Evolutionary conservation across 176 grass and related monocot genomes (phyloP), one percentile per base, ranked within the genome.

Genomic region (Rhynchospora pubera): DNA sequence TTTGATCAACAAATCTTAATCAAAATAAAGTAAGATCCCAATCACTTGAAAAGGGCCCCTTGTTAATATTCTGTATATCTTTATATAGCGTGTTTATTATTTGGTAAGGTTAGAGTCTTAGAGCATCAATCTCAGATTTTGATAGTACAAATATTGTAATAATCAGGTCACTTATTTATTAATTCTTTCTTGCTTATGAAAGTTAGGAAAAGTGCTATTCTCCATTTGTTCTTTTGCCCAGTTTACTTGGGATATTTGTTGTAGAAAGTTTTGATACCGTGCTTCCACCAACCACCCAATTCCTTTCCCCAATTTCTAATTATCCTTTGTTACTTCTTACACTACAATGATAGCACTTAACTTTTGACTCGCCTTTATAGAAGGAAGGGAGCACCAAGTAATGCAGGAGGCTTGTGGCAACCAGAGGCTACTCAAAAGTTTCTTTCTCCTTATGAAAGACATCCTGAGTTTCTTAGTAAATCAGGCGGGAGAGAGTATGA

Each of bases 391-490:
- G 81, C 47, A n/a, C 9, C 63, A 57, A 83, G 53, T 83, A 83
- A 57, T 55, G 51, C 24, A 81, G 79, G 79, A 82, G 61, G 60
- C 79, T 80, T 80, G 58, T 85, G 83, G 77, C 71, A 88, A 59
- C 86, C 18, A 67, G 88, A 26, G 77, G 30, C 65, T 87, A 86
- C 18, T 77, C 85, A 88, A 90, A 82, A 81, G 43, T 60, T 64
- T 16, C 60, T 60, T 65, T 88, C 59, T 81, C 84, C 89, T 34
- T 79, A 43, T 72, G 64, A 55, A 80, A 87, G 85, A 30, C 85
- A 85, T 32, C 67, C 89, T 78, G 91, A 97, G 72, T 97, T 97
- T 65, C 82, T 91, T 80, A 89, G 87, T 85, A 89, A 83, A 85
- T 82, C 87, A n/a, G 65, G 80, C 45, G 82, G 51, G 65, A 82